These are phyloP conservation scores for Paxillus rubicundulus DNA, from an alignment of 768 basidiomycete genomes.

Conservation along the genomic window DNA sequence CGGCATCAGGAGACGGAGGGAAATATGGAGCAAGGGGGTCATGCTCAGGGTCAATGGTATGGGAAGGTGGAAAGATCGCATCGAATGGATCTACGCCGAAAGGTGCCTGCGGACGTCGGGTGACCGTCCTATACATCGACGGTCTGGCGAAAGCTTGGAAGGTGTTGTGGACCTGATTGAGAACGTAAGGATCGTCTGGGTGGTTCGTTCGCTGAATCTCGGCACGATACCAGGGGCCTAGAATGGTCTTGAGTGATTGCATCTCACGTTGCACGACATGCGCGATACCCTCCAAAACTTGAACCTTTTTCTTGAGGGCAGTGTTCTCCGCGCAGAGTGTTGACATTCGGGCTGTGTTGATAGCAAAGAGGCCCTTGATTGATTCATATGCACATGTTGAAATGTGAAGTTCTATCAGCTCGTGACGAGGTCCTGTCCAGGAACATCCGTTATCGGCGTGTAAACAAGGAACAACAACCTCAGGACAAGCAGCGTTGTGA, in stretches of 20 bases:
- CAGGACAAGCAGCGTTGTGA: slow-evolving; percentile 41
- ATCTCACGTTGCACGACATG: slow-evolving; percentile 56
- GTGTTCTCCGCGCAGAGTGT: slow-evolving; percentile 62
- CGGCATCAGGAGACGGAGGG: slow-evolving; percentile 25
- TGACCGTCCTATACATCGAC: slow-evolving; percentile 14
- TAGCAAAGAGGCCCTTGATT: slow-evolving; percentile 56
- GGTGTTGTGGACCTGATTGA: slow-evolving; percentile 9
- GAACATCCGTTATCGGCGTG: slow-evolving; percentile 52
- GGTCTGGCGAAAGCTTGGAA: slow-evolving; percentile 14
- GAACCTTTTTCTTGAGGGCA: slow-evolving; percentile 55
- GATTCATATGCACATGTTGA: slow-evolving; percentile 54
- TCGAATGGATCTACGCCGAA: slow-evolving; percentile 17
- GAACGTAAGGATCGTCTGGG: slow-evolving; percentile 10
- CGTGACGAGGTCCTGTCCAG: slow-evolving; percentile 47
- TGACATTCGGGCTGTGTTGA: slow-evolving; percentile 39
- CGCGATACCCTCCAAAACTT: slow-evolving; percentile 55
- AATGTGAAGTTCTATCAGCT: slow-evolving; percentile 37
- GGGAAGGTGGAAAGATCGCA: not conserved
- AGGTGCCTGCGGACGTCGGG: slow-evolving; percentile 13
- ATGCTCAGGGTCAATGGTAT: slow-evolving; percentile 19
- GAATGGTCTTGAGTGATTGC: slow-evolving; percentile 46
- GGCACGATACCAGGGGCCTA: slow-evolving; percentile 64
- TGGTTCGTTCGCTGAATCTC: slow-evolving; percentile 28
- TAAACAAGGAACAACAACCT: slow-evolving; percentile 39
- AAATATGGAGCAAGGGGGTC: slow-evolving; percentile 26